A percentile compares a stretch with the other conserved stretches of the same genome.
These are phyloP conservation scores for Lachancea sp. DNA, from an alignment of 805 yeast species.

Conservation along the genomic window DNA sequence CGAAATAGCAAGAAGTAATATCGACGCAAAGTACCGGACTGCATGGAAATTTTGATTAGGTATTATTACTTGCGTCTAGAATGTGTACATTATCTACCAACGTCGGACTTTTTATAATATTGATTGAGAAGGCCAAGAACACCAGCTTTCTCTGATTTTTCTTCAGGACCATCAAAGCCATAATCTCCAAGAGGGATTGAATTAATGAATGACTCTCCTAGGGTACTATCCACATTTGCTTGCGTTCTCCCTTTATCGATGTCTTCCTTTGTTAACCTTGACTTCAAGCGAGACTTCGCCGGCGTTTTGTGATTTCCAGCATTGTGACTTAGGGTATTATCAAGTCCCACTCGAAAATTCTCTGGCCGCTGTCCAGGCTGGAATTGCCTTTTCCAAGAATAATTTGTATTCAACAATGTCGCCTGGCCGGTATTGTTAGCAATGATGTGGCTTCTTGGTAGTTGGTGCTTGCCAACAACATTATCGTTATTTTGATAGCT, in stretches of 20 bases:
- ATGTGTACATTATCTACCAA: slow-evolving; percentile 16
- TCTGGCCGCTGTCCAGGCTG: slow-evolving; percentile 25
- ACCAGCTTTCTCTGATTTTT: slow-evolving; percentile 34
- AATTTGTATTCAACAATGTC: slow-evolving; percentile 14
- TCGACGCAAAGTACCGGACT: too few species aligned
- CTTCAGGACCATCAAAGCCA: slow-evolving; percentile 8
- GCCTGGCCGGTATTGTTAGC: slow-evolving; percentile 4
- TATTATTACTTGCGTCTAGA: too few species aligned
- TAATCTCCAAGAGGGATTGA: slow-evolving; percentile 27
- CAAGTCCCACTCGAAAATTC: not conserved
- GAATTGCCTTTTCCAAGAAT: slow-evolving; percentile 34
- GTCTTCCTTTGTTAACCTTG: not conserved
- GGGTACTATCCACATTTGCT: slow-evolving; percentile 4
- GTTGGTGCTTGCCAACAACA: slow-evolving; percentile 31
- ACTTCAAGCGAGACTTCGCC: not conserved
- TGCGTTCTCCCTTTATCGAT: not conserved
- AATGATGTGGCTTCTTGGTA: slow-evolving; percentile 16
- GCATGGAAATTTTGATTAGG: too few species aligned
- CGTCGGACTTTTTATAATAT: slow-evolving; percentile 49
- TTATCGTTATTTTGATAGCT: slow-evolving; percentile 56
- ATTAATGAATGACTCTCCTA: slow-evolving; percentile 43
- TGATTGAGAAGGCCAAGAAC: slow-evolving; percentile 79
- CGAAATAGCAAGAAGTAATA: slow-evolving; percentile 43
- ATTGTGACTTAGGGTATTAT: not conserved
- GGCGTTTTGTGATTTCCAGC: not conserved